Conservation (phyloP, 441 rosid genomes). For the Bruguiera hainesii region DNA sequence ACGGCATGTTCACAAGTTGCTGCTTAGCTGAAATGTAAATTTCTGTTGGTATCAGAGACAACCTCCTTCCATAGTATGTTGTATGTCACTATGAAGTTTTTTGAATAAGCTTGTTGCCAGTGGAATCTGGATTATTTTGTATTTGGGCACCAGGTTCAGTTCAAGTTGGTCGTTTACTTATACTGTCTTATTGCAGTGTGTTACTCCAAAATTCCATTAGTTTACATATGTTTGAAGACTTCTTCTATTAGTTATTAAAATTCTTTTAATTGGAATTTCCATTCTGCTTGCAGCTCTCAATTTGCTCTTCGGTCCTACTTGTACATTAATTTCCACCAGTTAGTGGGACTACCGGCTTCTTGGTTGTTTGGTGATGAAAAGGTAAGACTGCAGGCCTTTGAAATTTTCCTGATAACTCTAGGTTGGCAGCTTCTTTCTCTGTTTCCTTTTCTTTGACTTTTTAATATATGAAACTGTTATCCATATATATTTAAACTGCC, state of each 20-base stretch:
- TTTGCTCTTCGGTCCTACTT: slow-evolving; percentile 90
- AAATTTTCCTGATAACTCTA: neutral
- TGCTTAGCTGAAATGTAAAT: too few relatives aligned
- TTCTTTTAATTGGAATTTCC: neutral
- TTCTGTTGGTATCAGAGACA: too few relatives aligned
- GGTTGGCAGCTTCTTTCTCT: neutral
- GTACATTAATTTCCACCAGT: slow-evolving; percentile 71
- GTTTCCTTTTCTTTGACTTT: neutral
- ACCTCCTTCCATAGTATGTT: too few relatives aligned
- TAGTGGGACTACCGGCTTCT: slow-evolving; percentile 80
- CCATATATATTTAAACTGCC: neutral
- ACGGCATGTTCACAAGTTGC: too few relatives aligned
- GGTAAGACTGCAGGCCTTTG: slow-evolving; percentile 35
- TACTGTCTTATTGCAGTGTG: too few relatives aligned
- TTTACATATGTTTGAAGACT: neutral
- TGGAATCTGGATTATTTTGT: too few relatives aligned
- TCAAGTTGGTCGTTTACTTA: too few relatives aligned
- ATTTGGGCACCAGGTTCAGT: too few relatives aligned
- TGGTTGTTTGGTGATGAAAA: slow-evolving; percentile 80
- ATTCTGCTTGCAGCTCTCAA: slow-evolving; percentile 60
- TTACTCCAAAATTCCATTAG: neutral
- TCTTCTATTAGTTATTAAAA: neutral
- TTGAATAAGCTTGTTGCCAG: too few relatives aligned
- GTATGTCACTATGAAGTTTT: too few relatives aligned
- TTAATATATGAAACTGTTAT: neutral